Evolutionary conservation across 768 basidiomycete genomes (phyloP).

Genomic region (Leccinellum albellum): DNA sequence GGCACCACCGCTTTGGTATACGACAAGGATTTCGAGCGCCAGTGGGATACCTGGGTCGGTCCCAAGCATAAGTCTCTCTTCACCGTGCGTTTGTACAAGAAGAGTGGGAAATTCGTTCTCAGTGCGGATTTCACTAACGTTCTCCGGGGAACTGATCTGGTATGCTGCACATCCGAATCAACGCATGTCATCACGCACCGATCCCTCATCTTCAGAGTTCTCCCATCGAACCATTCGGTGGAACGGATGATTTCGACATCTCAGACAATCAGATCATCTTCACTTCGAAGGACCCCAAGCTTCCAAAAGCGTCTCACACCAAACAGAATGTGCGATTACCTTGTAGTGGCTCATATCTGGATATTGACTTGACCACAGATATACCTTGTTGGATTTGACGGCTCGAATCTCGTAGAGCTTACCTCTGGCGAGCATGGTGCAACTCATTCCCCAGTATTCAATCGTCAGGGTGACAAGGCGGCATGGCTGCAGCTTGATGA

Average conservation of each 20-base stretch:
- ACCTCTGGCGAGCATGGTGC: constrained; percentile 87
- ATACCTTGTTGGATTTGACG: constrained; percentile 61
- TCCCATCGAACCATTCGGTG: constrained; percentile 88
- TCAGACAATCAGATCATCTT: constrained; percentile 69
- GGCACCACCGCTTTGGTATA: constrained; percentile 73
- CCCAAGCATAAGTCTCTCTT: constrained; percentile 73
- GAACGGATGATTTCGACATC: constrained; percentile 74
- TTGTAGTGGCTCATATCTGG: not conserved
- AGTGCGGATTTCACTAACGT: constrained; percentile 53
- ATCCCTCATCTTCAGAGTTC: constrained; percentile 40
- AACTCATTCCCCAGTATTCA: constrained; percentile 69
- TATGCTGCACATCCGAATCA: constrained; percentile 32
- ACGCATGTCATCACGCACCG: not conserved
- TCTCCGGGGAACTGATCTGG: constrained; percentile 66
- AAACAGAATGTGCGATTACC: constrained; percentile 65
- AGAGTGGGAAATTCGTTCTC: constrained; percentile 49
- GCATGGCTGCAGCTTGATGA: constrained; percentile 87
- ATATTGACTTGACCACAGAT: constrained; percentile 41
- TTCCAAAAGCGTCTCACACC: constrained; percentile 81
- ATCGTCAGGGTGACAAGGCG: constrained; percentile 58
- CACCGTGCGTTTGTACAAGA: constrained; percentile 53
- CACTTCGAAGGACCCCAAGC: constrained; percentile 78
- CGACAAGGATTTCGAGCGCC: constrained; percentile 64
- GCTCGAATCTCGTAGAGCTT: constrained; percentile 56
- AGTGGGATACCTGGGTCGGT: constrained; percentile 77